Conservation (phyloP, 257 asterid genomes). For the Nemophila menziesii region DNA sequence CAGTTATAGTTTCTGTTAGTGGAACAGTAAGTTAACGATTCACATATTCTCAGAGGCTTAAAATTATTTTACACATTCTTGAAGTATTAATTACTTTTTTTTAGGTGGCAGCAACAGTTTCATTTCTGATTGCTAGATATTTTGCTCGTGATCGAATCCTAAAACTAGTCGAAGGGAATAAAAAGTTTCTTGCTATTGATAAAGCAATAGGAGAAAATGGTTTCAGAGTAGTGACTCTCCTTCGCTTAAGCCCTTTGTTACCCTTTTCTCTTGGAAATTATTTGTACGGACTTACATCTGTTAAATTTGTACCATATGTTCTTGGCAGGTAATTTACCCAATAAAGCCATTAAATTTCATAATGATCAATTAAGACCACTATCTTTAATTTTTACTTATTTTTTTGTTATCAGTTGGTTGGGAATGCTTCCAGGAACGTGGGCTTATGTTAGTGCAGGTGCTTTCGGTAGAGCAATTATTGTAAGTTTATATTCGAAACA, state of each 20-base stretch:
- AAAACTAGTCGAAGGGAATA: slow-evolving; percentile 91
- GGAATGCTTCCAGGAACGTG: slow-evolving; percentile 99
- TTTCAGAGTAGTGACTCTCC: slow-evolving; percentile 88
- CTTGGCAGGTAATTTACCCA: slow-evolving; percentile 93
- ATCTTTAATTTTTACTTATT: too few relatives aligned
- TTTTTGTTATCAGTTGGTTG: slow-evolving; percentile 57
- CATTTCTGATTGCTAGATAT: slow-evolving; percentile 92
- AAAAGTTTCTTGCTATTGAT: slow-evolving; percentile 89
- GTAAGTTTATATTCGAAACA: slow-evolving; percentile 35
- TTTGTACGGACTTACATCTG: slow-evolving; percentile 91
- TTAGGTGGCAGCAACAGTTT: slow-evolving; percentile 88
- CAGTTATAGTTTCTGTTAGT: slow-evolving; percentile 79
- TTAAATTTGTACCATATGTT: slow-evolving; percentile 80
- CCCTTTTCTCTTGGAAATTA: slow-evolving; percentile 96
- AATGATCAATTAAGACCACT: too few relatives aligned
- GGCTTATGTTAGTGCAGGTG: slow-evolving; percentile 99
- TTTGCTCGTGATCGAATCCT: slow-evolving; percentile 97
- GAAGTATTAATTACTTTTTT: slow-evolving; percentile 12
- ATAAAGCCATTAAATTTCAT: too few relatives aligned
- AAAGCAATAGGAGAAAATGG: slow-evolving; percentile 96
- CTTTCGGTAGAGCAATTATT: slow-evolving; percentile 87
- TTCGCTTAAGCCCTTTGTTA: slow-evolving; percentile 95
- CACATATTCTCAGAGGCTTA: slow-evolving; percentile 5
- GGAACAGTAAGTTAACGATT: slow-evolving; percentile 62
- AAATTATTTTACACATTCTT: slow-evolving; percentile 9